Evolutionary conservation across 2,329 filamentous ascomycete genomes (phyloP), one percentile per base, ranked within the genome.

Genomic region (Pseudogymnoascus sp.): DNA sequence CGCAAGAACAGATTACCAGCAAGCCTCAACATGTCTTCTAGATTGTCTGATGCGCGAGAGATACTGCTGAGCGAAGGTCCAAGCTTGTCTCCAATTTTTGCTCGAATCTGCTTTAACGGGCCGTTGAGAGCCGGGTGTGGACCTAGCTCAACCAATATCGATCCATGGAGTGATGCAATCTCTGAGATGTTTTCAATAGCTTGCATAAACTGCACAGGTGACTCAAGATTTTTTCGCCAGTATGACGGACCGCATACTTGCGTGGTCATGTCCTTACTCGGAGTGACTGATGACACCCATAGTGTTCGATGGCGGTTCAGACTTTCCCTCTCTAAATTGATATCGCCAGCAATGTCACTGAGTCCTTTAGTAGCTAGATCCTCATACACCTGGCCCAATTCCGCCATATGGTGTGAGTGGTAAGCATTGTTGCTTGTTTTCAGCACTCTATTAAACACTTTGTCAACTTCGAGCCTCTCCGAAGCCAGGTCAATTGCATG

Each of bases 151-250:
- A 45, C 16, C 41, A 45, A 23, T 23, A 45, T 38, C 16, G 16
- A 18, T 64, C 18, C 63, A 9, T 35, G 31, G 8, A 35, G 31
- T 35, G 31, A 35, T 45, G 41, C 41, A 23, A 35, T 9, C 31
- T 35, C 31, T 35, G 31, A 35, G 31, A 35, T 35, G 31, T 35
- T 35, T 35, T 35, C 31, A 16, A 52, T 43, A 18, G 65, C 11
- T 64, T 62, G 9, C 66, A 61, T 65, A 63, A 79, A 81, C 3
- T 73, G 70, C 14, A 82, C 80, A 1, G 73, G 74, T 0, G 74
- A 76, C 1, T 75, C 71, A 65, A 82, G 67, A 61, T 81, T 82
- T 3, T 69, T 65, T 2, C 70, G 70, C 80, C 80, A 82, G 66
- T 82, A 82, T 9, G 37, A 21, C 11, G 62, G 28, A 21, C 60